Percentiles rank a stretch among this genome's conserved stretches.
Conservation (phyloP, 2,329 filamentous ascomycete species). For the Clonostachys solani region DNA sequence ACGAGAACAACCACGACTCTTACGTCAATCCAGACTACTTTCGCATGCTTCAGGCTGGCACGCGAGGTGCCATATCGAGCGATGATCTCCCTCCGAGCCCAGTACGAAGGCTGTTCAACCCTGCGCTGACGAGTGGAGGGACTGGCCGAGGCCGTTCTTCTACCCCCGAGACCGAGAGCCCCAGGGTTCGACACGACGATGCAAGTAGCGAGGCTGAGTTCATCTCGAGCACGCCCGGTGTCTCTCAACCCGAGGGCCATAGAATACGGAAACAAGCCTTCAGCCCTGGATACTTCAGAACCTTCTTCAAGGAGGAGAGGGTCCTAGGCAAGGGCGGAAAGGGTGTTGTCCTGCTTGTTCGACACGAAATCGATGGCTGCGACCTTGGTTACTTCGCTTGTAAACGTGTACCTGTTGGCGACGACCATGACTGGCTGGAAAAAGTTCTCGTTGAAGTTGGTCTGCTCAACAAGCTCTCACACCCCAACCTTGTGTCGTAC, state of each 20-base stretch:
- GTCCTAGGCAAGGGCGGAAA: constrained; percentile 88
- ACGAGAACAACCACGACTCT: constrained; percentile 42
- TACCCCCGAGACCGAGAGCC: constrained; percentile 10
- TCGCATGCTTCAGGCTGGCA: constrained; percentile 72
- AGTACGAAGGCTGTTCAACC: constrained; percentile 47
- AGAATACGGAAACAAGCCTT: constrained; percentile 86
- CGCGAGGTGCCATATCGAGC: constrained; percentile 33
- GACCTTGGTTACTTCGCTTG: constrained; percentile 89
- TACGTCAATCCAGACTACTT: constrained; percentile 95
- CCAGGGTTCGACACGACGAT: constrained; percentile 2
- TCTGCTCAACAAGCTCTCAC: constrained; percentile 83
- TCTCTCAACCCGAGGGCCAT: constrained; percentile 45
- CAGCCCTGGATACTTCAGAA: constrained; percentile 86
- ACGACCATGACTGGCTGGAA: constrained; percentile 92
- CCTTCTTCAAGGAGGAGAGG: constrained; percentile 86
- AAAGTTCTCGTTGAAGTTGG: constrained; percentile 93
- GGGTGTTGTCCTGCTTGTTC: constrained; percentile 90
- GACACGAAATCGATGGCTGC: constrained; percentile 87
- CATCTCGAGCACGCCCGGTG: constrained; percentile 45
- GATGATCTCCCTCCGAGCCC: constrained; percentile 37
- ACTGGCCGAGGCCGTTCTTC: constrained; percentile 7
- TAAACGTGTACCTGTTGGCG: constrained; percentile 92
- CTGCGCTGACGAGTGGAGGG: constrained; percentile 21
- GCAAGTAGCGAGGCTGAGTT: constrained; percentile 37
- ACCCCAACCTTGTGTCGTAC: constrained; percentile 94